phyloP scores from a whole-genome alignment of 2,329 filamentous ascomycete genomes.

The Penicillium sp. region DNA sequence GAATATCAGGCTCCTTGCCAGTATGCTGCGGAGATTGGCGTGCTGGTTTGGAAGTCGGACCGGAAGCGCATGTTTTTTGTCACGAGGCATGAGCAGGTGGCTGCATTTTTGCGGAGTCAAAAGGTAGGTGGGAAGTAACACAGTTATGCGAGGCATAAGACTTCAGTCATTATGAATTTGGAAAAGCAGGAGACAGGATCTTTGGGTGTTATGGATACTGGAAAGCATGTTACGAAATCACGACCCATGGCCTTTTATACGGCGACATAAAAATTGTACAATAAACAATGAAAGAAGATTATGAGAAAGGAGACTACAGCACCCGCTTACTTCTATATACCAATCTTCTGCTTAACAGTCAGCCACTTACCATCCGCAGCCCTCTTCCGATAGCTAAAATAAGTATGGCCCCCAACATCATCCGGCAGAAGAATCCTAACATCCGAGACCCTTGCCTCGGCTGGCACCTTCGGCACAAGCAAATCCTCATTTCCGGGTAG shows the following conservation, averaged over 20 bases:
- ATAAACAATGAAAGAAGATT: slow-evolving; percentile 3
- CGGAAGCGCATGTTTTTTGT: slow-evolving; percentile 79
- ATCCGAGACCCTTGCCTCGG: slow-evolving; percentile 6
- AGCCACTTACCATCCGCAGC: slow-evolving; percentile 2
- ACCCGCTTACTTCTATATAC: not conserved
- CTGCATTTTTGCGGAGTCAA: slow-evolving; percentile 63
- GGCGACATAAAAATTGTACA: slow-evolving; percentile 10
- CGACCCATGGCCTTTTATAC: slow-evolving; percentile 7
- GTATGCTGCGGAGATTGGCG: slow-evolving; percentile 81
- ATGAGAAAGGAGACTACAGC: not conserved
- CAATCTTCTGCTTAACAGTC: slow-evolving; percentile 1
- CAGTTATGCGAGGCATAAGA: not conserved
- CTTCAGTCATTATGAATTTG: not conserved
- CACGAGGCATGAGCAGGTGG: slow-evolving; percentile 78
- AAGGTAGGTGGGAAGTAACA: slow-evolving; percentile 25
- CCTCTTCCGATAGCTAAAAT: slow-evolving; percentile 9
- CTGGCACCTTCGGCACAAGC: slow-evolving; percentile 2
- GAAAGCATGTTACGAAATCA: slow-evolving; percentile 15
- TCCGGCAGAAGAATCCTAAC: slow-evolving; percentile 10
- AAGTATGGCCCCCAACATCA: slow-evolving; percentile 4
- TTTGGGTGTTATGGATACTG: slow-evolving; percentile 7
- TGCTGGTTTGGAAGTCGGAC: slow-evolving; percentile 79
- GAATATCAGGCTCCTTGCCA: slow-evolving; percentile 47
- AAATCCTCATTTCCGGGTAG: slow-evolving; percentile 1
- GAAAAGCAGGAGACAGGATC: not conserved